phyloP scores from a whole-genome alignment of 1,139 yeast genomes.

The Groenewaldozyma auringiensis region DNA sequence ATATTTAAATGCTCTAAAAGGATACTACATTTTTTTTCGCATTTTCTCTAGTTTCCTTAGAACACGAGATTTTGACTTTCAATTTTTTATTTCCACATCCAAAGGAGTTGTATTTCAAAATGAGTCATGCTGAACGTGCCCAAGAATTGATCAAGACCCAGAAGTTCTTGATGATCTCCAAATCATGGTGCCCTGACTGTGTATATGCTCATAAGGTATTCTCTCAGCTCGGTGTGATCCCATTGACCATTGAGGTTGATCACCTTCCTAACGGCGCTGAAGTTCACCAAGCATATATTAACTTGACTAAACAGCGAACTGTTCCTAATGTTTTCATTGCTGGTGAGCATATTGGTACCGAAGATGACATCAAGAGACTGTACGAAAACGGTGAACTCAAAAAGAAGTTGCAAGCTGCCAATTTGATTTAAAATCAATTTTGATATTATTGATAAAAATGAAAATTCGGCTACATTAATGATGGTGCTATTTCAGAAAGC shows the following conservation, averaged over 20 bases:
- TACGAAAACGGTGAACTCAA: constrained; percentile 24
- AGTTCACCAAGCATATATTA: constrained; percentile 54
- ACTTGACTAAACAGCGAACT: constrained; percentile 57
- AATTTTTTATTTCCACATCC: too few relatives aligned
- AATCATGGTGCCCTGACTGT: constrained; percentile 76
- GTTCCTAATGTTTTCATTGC: constrained; percentile 63
- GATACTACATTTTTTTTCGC: too few relatives aligned
- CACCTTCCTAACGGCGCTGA: constrained; percentile 48
- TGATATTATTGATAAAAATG: neutral
- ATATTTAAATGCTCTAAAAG: too few relatives aligned
- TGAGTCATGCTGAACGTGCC: constrained; percentile 29
- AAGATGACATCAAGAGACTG: constrained; percentile 21
- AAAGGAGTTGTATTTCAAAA: too few relatives aligned
- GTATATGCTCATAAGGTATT: constrained; percentile 51
- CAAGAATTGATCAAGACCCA: constrained; percentile 40
- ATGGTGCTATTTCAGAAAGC: neutral
- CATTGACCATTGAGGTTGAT: constrained; percentile 56
- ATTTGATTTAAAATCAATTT: constrained; percentile 10
- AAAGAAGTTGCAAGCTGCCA: constrained; percentile 17
- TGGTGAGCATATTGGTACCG: constrained; percentile 39
- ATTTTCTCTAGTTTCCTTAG: too few relatives aligned
- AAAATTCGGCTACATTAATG: neutral
- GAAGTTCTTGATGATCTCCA: constrained; percentile 51
- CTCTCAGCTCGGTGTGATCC: constrained; percentile 45
- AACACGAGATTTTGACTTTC: too few relatives aligned